Evolutionary conservation across 2,329 filamentous ascomycete genomes (phyloP), one percentile per base, ranked within the genome.

Genomic region (Diaporthe ilicicola): DNA sequence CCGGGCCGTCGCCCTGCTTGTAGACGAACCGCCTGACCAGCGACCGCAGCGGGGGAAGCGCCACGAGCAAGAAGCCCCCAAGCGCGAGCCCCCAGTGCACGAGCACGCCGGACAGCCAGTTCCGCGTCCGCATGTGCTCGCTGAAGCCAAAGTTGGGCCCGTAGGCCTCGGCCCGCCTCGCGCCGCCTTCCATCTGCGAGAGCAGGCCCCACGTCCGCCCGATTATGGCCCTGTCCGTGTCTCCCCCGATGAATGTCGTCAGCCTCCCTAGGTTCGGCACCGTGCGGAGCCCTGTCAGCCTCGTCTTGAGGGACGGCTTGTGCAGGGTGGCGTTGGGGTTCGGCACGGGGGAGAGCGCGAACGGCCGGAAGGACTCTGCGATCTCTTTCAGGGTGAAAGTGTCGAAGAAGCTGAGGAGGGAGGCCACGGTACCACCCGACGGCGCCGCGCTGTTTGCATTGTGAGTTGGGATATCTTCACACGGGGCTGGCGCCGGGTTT

Each of bases 361-460:
- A 91, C 17, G 90, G 89, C 29, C 79, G 77, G 67, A 82, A 78
- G 2, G 86, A 81, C 3, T 79, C 81, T 17, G 76, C 77, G 7
- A 91, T 74, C 66, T 90, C 80, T 59, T 82, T 80, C 22, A 88
- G 64, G 27, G 82, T 81, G 76, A 86, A 90, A 55, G 80, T 79
- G 32, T 91, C 89, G 70, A 90, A 83, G 27, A 90, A 74, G 56
- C 78, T 86, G 17, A 98, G 79, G 4, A 90, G 83, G 0, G 94
- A 94, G 42, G 88, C 85, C 5, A 95, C 81, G 2, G 93, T 91
- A 56, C 91, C 91, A n/a, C 90, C 90, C 1, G 90, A 92, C 3
- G 89, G 86, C 1, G 80, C 76, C 32, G 82, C 79, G 54, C 85
- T 88, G 68, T 77, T 79, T n/a, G n/a, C 44, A 29, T 2, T 46